Base-by-base conservation (phyloP, 306 rosid species). In the Lupinus albus region DNA sequence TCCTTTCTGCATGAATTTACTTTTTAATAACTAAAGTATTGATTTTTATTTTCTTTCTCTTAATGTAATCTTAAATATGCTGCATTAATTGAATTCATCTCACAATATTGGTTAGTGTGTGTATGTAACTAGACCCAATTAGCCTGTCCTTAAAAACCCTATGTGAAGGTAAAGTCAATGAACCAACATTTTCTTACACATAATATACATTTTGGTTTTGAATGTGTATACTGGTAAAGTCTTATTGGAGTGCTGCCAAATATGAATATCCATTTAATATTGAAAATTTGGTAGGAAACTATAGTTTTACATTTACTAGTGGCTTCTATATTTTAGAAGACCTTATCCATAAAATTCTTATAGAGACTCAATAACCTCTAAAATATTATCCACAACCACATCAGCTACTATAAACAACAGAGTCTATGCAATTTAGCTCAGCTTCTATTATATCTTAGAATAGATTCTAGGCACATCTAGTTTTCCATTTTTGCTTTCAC, bases 351-450 rank as follows among this genome's bases (percentile, higher is more conserved):
- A 62, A 36, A 17, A 32, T 16, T 39, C 5, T 20, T 15, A 1
- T 36, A 21, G 68, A 21, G 57, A 56, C 28, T 56, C 21, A 48
- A 8, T 25, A 41, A 39, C 81, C 72, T 64, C 61, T 25, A 13
- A 77, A 70, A 64, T 51, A 39, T 48, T 64, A 77, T 77, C 81
- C 76, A 64, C 49, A 47, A 20, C 25, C 20, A 65, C 49, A 11
- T 11, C 11, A 35, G 15, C 52, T n/a, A 45, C 6, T n/a, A 2
- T n/a, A 64, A 42, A 69, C 14, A 4, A n/a, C 47, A 7, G 17
- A 25, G 28, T 25, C n/a, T n/a, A n/a, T 25, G 28, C 28, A 25
- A 25, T 25, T 25, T 25, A 25, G 28, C 28, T 25, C 28, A n/a
- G 17, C 5, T 13, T 15, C 49, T 18, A 25, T 25, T 64, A 28